Evolutionary conservation across 78 protist genomes (phyloP), one percentile per base, ranked within the genome.

Genomic region (Polysphondylium violaceum): DNA sequence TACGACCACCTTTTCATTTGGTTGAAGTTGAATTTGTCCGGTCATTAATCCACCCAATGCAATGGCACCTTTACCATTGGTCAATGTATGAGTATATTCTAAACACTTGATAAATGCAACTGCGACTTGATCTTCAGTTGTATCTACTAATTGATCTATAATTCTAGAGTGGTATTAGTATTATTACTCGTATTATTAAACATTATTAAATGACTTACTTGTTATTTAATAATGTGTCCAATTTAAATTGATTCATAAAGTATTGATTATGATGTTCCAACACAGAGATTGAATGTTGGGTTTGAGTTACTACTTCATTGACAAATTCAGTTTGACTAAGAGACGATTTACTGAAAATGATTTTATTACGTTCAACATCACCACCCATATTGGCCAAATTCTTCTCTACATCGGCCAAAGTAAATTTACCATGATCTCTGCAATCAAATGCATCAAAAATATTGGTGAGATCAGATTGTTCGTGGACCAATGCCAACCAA

Each of bases 41-140:
- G 76, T 65, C 50, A 74, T 21, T 43, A 91, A 4, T 47, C 89
- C 89, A 64, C 92, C 95, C 56, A 91, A 60, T 53, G 87, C 88
- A 43, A 91, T 74, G n/a, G 95, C 50, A 50, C 95, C 95, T 11
- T 76, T 91, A 25, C 95, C 95, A 61, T 79, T 85, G 5, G 95
- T 79, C 59, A 74, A 19, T 0, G 95, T 91, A 40, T 79, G 95
- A 19, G 95, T 91, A 55, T 91, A 91, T 65, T 91, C 95, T 25
- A 91, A 40, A 50, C 88, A 76, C 35, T 85, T 76, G 5, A 91
- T 69, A 43, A 91, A 91, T 35, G 95, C 85, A 51, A 79, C 58
- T 0, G 85, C 88, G 3, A 90, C 88, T 61, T 91, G 92, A 60
- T 91, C 89, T 36, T 91, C 95, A 21, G 95, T 91, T 0, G 75